Evolutionary conservation across 352 stramenopile species (phyloP), one percentile per base, ranked within the genome.

Genomic region (Pythium folliculosum): DNA sequence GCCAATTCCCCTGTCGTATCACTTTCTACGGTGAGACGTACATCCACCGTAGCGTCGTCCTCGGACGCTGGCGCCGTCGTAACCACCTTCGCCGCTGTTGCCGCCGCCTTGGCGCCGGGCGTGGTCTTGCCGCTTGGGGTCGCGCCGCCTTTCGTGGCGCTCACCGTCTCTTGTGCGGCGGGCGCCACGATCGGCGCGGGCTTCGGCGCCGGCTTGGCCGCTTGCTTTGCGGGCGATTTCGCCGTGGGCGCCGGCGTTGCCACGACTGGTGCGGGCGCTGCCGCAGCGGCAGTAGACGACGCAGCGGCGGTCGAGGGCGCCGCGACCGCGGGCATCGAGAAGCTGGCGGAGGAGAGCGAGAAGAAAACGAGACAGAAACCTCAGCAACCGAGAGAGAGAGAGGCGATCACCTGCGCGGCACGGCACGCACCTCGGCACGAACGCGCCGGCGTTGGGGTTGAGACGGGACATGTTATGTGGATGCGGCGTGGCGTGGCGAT

Each of bases 361-460:
- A 32, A 32, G 27, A 43, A 30, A 57, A 17, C 25, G 30, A 25
- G 2, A 45, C 8, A 13, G 21, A 35, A 21, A n/a, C 30, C 22
- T 62, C 38, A 62, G 55, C 25, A 21, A 25, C 19, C 27, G 3
- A 10, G 32, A 21, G 16, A 2, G 3, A 16, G 13, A 10, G 6
- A 17, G 3, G 40, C 55, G 23, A 19, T n/a, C 25, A 2, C 40
- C 25, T 44, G 21, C 7, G n/a, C n/a, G n/a, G n/a, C 5, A n/a
- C n/a, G 27, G 27, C 21, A 67, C 81, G 55, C 63, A 91, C 86
- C 79, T 91, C 35, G 86, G 86, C 56, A 92, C 82, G 66, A 87
- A 94, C 67, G 87, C 86, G 78, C 84, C 83, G n/a, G 86, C 86
- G 70, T 94, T 90, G 58, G 86, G 86, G 68, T 94, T 94, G 61